Base-by-base conservation (phyloP, 2,329 filamentous ascomycete genomes). In the Bretziella fagacearum region DNA sequence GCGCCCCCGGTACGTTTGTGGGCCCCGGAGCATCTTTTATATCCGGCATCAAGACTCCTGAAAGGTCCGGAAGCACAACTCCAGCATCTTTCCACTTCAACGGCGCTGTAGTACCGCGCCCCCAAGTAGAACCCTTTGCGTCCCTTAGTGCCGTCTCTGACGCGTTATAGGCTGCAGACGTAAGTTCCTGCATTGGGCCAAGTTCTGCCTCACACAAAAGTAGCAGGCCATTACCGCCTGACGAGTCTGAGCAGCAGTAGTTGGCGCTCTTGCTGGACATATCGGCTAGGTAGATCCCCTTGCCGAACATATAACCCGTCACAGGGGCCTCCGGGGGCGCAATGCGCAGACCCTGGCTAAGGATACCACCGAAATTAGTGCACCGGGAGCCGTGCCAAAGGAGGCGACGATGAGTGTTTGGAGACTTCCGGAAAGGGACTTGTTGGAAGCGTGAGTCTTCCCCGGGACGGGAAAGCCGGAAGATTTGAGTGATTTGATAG, bases 221-320 rank as follows among this genome's bases (percentile, higher is more conserved):
- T 3, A 93, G 66, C 2, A 94, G 66, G 0, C 78, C 85, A 18
- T 77, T 74, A 17, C 74, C 72, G n/a, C 70, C 73, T n/a, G 79
- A 81, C 51, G 65, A 70, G 53, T 63, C 58, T 0, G 74, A 59
- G 45, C 61, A 71, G 58, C 84, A 91, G 63, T 93, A 93, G 55
- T 75, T 75, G 13, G 84, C 84, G 2, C 80, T 85, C 63, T 93
- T 93, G 58, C 74, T 81, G 0, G 77, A 81, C 70, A 86, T 86
- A 56, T 93, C 84, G 2, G 84, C 84, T 2, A 93, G 71, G 58
- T 93, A 93, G 40, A 93, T 81, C 37, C 85, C 85, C 61, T 93
- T 93, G 49, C 81, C 85, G 54, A 93, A 93, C 81, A 89, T 89
- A 65, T 89, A 86, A 1, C 84, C 84, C 3, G 69, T 73, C 0